Conservation (phyloP, 73 alveolate species). For the Tetrahymena borealis region DNA sequence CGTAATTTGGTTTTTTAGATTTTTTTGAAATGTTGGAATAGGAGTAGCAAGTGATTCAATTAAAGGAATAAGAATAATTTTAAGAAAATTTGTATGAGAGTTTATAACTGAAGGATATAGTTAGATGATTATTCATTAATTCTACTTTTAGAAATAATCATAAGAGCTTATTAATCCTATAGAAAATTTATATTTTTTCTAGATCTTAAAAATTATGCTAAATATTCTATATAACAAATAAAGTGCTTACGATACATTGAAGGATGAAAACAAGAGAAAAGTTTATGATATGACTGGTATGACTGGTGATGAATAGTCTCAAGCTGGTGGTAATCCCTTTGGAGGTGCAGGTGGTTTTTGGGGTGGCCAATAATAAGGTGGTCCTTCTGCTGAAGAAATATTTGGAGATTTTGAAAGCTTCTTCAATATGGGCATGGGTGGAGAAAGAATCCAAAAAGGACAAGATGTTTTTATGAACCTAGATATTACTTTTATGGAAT, state of each 20-base stretch:
- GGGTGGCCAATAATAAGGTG: conserved; percentile 42
- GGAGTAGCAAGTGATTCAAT: too few relatives aligned
- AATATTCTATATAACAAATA: background rate
- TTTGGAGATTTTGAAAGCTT: conserved; percentile 74
- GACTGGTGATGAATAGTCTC: conserved; percentile 80
- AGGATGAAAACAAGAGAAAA: conserved; percentile 62
- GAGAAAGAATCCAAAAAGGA: conserved; percentile 48
- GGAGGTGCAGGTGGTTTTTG: conserved; percentile 29
- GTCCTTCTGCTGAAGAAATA: conserved; percentile 55
- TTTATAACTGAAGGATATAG: too few relatives aligned
- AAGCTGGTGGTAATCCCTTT: conserved; percentile 57
- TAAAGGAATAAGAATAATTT: too few relatives aligned
- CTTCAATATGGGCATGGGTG: conserved; percentile 62
- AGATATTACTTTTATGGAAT: conserved; percentile 73
- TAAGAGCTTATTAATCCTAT: too few relatives aligned
- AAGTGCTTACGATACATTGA: conserved; percentile 85
- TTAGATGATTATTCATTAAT: too few relatives aligned
- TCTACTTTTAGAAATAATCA: too few relatives aligned
- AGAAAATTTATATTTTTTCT: too few relatives aligned
- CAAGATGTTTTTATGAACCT: conserved; percentile 48
- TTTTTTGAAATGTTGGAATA: too few relatives aligned
- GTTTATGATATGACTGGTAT: conserved; percentile 78
- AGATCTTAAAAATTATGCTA: too few relatives aligned
- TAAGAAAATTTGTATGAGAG: too few relatives aligned
- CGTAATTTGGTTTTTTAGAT: background rate